Base-by-base conservation (phyloP, 2,329 filamentous ascomycete species). In the Phaeosphaeriaceae sp. region DNA sequence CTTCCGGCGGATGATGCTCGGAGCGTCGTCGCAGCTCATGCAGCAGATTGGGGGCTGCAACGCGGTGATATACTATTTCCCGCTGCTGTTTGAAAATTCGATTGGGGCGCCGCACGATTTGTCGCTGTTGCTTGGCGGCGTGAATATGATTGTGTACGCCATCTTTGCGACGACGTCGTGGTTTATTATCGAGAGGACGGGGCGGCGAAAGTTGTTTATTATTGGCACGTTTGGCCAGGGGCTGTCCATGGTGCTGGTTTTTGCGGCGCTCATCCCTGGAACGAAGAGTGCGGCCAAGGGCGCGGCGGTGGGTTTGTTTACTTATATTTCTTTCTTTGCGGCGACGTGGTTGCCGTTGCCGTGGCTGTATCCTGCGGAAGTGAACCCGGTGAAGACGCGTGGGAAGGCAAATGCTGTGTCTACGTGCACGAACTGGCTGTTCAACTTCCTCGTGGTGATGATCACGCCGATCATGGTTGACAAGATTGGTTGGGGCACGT, bases 251-350 rank as follows among this genome's bases (percentile, higher is more conserved):
- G 75, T 76, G 3, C 52, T 77, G 2, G 64, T 68, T 11, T 73
- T 75, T 38, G 71, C 54, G 20, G 67, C 66, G n/a, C 49, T 76
- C 13, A 74, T 76, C 17, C 71, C 72, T 3, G 66, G 62, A 8
- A 67, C 59, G 2, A 18, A 54, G 2, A 56, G 34, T 3, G 67
- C 74, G 26, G 73, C 77, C 4, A 77, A 79, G 44, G 75, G 76
- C 5, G 76, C 78, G 1, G 77, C 79, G 3, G 84, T 87, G 3
- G 85, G 85, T 41, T 47, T 88, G 13, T 88, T 88, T 71, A 79
- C 84, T 1, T 88, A 87, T 67, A 87, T 87, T 61, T 82, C 84
- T 4, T 84, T 83, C 39, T 88, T 87, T 51, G 86, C 84, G 18
- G 83, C 84, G 0, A 84, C 82, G 2, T 86, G 83, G 79, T 64